Evolutionary conservation across 75 land plant genomes (phyloP).

Genomic region (Selaginella tamariscina): DNA sequence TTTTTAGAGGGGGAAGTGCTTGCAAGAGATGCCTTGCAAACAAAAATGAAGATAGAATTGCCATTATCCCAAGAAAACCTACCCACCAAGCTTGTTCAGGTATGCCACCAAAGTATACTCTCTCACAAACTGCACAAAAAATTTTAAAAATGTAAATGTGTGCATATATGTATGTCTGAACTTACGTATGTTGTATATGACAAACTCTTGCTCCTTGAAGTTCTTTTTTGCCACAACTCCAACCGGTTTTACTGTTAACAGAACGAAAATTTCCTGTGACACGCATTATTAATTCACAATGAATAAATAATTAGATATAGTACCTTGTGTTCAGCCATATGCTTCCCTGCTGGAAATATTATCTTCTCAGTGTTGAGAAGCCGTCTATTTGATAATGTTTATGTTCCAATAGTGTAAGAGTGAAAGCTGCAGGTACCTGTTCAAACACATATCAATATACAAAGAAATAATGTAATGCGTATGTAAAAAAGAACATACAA

Average conservation of each 20-base stretch:
- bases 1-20: too few species aligned
- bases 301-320: neutral
- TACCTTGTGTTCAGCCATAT: neutral
- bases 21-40: too few species aligned
- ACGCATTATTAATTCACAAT: neutral
- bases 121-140: constrained; percentile 57
- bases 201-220: constrained; percentile 40
- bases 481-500: constrained; percentile 37
- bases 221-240: constrained; percentile 57
- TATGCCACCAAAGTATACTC: constrained; percentile 41
- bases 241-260: constrained; percentile 49
- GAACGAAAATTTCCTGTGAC: neutral
- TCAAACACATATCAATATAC: neutral
- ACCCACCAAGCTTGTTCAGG: constrained; percentile 71
- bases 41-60: neutral
- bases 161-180: constrained; percentile 24
- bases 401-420: constrained; percentile 25
- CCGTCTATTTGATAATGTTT: constrained; percentile 25
- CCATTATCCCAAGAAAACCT: constrained; percentile 23
- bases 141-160: constrained; percentile 12
- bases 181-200: constrained; percentile 75
- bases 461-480: neutral
- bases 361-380: constrained; percentile 67
- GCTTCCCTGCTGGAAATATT: constrained; percentile 39
- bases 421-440: constrained; percentile 47